These are phyloP conservation scores for Blastobotrys aristatus DNA, from an alignment of 1,139 yeast genomes.

Conservation along the genomic window DNA sequence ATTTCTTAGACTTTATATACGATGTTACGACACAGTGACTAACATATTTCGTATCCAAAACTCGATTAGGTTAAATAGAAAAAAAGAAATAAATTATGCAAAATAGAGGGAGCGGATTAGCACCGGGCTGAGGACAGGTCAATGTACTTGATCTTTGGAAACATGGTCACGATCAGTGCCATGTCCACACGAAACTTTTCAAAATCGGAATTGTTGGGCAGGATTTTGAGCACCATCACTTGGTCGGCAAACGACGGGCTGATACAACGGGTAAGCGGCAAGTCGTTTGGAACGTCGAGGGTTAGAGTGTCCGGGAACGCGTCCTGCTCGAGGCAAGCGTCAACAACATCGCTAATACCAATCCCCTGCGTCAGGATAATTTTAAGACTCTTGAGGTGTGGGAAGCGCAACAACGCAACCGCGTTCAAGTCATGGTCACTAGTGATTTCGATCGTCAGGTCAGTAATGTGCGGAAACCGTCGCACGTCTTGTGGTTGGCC, in stretches of 20 bases:
- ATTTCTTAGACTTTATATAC: too few relatives aligned
- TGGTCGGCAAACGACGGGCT: background rate
- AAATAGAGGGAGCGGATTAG: too few relatives aligned
- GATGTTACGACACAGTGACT: too few relatives aligned
- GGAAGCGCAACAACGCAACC: constrained; percentile 2
- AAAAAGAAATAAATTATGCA: too few relatives aligned
- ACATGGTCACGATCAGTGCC: background rate
- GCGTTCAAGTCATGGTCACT: background rate
- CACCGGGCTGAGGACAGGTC: background rate
- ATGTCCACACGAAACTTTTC: constrained; percentile 4
- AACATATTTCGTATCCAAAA: too few relatives aligned
- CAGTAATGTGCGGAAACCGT: background rate
- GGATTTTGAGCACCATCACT: background rate
- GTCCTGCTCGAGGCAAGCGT: background rate
- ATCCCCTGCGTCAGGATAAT: background rate
- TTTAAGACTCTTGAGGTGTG: background rate
- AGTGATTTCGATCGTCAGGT: constrained; percentile 1
- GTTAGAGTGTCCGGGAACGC: background rate
- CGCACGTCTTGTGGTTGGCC: background rate
- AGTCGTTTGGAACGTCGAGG: constrained; percentile 2
- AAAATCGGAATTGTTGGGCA: background rate
- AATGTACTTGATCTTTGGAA: constrained; percentile 2
- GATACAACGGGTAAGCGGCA: background rate
- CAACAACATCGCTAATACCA: background rate
- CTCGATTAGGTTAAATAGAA: too few relatives aligned